Conservation (phyloP, 768 basidiomycete species). For the Agrocybe praecox region DNA sequence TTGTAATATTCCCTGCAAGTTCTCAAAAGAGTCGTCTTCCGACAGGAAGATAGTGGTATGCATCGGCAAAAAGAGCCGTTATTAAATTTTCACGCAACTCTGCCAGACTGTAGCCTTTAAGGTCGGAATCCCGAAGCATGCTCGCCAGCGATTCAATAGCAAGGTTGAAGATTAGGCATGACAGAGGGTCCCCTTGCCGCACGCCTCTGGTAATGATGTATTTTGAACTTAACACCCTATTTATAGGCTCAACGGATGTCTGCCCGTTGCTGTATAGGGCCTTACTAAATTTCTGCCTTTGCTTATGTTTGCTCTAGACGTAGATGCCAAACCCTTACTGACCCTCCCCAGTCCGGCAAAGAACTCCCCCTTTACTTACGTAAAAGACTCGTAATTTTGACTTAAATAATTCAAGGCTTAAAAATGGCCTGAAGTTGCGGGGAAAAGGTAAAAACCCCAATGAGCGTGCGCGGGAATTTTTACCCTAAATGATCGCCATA, state of each 20-base stretch:
- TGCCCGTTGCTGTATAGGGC: slow-evolving; percentile 28
- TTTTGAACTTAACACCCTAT: slow-evolving; percentile 27
- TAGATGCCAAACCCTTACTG: too few species aligned
- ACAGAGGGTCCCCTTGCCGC: slow-evolving; percentile 37
- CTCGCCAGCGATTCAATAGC: slow-evolving; percentile 40
- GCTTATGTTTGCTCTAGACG: too few species aligned
- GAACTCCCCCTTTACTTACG: too few species aligned
- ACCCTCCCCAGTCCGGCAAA: too few species aligned
- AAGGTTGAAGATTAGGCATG: slow-evolving; percentile 38
- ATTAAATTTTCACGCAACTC: slow-evolving; percentile 21
- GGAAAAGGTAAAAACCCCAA: too few species aligned
- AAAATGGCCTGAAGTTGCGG: too few species aligned
- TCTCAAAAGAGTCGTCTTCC: slow-evolving; percentile 23
- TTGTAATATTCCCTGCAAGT: slow-evolving; percentile 26
- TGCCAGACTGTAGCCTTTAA: slow-evolving; percentile 27
- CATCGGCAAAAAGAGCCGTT: slow-evolving; percentile 38
- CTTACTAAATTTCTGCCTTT: too few species aligned
- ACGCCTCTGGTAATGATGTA: slow-evolving; percentile 33
- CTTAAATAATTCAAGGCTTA: too few species aligned
- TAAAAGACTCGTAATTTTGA: too few species aligned
- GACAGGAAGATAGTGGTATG: slow-evolving; percentile 37
- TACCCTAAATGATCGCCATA: too few species aligned
- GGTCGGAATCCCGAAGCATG: slow-evolving; percentile 20
- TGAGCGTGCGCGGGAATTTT: too few species aligned
- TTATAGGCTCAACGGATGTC: slow-evolving; percentile 35